A percentile compares a stretch with the other conserved stretches of the same genome.
These are phyloP conservation scores for Mallotus repandus DNA, from an alignment of 441 rosid genomes.

Conservation along the genomic window DNA sequence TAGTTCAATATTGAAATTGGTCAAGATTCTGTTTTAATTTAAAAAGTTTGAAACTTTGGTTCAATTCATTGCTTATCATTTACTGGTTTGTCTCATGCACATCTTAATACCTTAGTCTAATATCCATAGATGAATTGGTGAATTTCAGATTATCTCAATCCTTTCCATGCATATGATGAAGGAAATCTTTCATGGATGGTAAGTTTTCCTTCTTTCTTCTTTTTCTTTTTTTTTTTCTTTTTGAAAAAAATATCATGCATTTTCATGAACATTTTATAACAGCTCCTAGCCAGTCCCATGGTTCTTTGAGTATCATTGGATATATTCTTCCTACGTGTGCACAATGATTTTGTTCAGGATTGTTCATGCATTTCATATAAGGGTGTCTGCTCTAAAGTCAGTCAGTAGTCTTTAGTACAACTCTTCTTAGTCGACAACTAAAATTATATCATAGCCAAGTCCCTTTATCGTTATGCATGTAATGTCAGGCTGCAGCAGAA, in stretches of 20 bases:
- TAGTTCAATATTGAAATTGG: background rate
- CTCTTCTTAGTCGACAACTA: no score
- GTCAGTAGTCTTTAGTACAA: background rate
- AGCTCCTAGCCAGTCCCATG: background rate
- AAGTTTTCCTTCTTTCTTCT: constrained; percentile 21
- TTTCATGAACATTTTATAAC: background rate
- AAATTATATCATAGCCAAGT: background rate
- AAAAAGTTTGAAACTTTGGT: background rate
- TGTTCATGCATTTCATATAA: background rate
- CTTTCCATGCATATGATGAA: constrained; percentile 71
- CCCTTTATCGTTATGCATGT: background rate
- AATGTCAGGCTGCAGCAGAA: constrained; percentile 65
- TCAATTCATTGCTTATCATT: background rate
- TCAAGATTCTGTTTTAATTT: background rate
- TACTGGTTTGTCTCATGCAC: background rate
- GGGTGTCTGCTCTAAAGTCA: background rate
- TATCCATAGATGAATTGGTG: background rate
- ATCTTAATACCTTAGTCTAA: background rate
- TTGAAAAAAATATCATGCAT: background rate
- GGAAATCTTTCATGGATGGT: constrained; percentile 74
- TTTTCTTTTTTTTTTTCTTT: no score
- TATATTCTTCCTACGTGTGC: background rate
- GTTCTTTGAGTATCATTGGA: background rate
- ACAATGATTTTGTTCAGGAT: background rate
- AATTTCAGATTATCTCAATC: constrained; percentile 53